Evolutionary conservation across 805 yeast species (phyloP).

Genomic region (Yarrowia divulgata): DNA sequence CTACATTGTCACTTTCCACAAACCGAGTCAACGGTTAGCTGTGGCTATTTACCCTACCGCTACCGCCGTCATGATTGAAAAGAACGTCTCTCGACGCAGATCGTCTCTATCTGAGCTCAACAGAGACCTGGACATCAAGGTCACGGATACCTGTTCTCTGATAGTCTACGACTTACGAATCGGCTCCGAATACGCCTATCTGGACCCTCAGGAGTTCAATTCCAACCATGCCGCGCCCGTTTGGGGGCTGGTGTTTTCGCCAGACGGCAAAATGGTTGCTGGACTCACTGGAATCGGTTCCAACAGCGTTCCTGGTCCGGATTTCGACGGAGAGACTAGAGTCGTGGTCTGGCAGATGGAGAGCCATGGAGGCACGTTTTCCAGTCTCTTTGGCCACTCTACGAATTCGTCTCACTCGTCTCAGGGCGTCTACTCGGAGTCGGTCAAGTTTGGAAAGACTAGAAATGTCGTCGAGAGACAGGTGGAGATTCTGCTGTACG

Average conservation of each 20-base stretch:
- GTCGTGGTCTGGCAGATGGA: constrained; percentile 34
- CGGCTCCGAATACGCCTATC: constrained; percentile 24
- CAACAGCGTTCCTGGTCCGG: constrained; percentile 24
- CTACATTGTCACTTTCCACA: constrained; percentile 32
- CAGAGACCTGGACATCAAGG: constrained; percentile 24
- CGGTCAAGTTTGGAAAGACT: constrained; percentile 20
- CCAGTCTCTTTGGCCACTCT: constrained; percentile 16
- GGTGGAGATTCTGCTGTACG: constrained; percentile 32
- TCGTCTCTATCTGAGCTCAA: constrained; percentile 33
- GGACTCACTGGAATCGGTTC: constrained; percentile 19
- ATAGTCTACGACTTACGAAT: constrained; percentile 31
- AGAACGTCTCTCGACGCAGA: constrained; percentile 27
- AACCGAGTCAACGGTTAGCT: constrained; percentile 32
- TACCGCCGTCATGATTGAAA: constrained; percentile 14
- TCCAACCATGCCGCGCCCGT: constrained; percentile 33
- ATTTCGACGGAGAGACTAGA: constrained; percentile 2
- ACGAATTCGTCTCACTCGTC: not conserved
- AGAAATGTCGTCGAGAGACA: constrained; percentile 22
- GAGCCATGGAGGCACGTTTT: constrained; percentile 19
- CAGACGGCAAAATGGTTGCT: constrained; percentile 29
- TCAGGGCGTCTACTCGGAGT: constrained; percentile 25
- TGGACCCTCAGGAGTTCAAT: constrained; percentile 37
- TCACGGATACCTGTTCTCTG: constrained; percentile 25
- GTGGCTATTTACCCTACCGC: constrained; percentile 30
- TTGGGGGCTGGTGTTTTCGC: constrained; percentile 23